These are phyloP conservation scores for Decorospora gaudefroyi DNA, from an alignment of 2,329 filamentous ascomycete species.

Conservation along the genomic window DNA sequence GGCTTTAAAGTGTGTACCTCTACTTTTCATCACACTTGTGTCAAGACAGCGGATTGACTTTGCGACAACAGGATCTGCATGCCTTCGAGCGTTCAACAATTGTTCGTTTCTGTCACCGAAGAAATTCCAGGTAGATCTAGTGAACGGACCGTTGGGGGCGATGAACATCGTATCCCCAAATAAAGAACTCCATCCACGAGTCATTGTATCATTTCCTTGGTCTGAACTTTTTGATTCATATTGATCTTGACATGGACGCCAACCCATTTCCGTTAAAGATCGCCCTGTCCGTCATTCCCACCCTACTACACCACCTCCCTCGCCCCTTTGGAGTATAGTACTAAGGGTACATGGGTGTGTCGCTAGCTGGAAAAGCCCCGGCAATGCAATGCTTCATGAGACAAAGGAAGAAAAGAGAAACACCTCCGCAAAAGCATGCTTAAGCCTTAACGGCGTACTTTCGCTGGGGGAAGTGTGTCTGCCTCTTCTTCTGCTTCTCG, in stretches of 20 bases:
- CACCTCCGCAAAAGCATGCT: conserved; percentile 33
- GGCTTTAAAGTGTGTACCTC: no score
- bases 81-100: no score
- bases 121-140: no score
- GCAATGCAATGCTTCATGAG: conserved; percentile 50
- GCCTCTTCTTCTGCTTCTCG: conserved; percentile 96
- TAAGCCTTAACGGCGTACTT: conserved; percentile 98
- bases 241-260: conserved; percentile 50
- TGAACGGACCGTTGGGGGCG: no score
- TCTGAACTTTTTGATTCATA: conserved; percentile 50
- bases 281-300: conserved; percentile 41
- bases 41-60: no score
- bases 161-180: no score
- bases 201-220: conserved; percentile 27
- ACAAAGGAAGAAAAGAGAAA: conserved; percentile 47
- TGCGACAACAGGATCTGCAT: no score
- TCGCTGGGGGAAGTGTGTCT: conserved; percentile 94
- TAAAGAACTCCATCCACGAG: conserved; percentile 20
- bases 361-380: conserved; percentile 47
- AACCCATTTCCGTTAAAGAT: conserved; percentile 47
- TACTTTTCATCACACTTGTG: no score
- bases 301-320: conserved; percentile 39
- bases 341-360: conserved; percentile 49
- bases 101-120: no score
- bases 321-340: conserved; percentile 41